Evolutionary conservation across 225 moss, liverwort and hornwort species (phyloP).

Genomic region (Physcomitrellopsis africana): DNA sequence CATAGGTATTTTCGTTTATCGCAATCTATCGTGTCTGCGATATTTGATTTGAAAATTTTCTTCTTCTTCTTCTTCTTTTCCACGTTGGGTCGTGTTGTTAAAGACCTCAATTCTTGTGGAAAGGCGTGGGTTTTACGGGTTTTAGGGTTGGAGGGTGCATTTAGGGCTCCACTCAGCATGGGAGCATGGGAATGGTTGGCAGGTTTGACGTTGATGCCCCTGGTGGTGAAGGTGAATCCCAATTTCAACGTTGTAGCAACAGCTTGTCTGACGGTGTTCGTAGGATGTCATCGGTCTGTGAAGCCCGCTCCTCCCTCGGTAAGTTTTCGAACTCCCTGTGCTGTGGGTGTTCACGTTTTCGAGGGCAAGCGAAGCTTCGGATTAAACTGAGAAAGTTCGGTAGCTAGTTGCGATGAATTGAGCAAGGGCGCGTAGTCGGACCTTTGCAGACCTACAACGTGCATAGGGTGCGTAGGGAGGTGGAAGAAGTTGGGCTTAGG

Average conservation of each 20-base stretch:
- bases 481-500: not conserved
- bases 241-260: slow-evolving; percentile 98
- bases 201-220: slow-evolving; percentile 91
- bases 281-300: slow-evolving; percentile 97
- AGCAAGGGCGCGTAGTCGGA: not conserved
- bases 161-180: slow-evolving; percentile 15
- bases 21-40: too few relatives aligned
- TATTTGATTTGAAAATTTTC: not conserved
- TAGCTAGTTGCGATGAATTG: not conserved
- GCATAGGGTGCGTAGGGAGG: not conserved
- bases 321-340: slow-evolving; percentile 29
- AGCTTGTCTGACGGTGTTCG: slow-evolving; percentile 92
- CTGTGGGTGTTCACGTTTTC: not conserved
- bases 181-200: slow-evolving; percentile 29
- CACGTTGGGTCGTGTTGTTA: not conserved
- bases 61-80: not conserved
- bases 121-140: not conserved
- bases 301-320: slow-evolving; percentile 96
- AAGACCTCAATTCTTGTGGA: not conserved
- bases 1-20: slow-evolving; percentile 40
- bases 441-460: not conserved
- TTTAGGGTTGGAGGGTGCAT: slow-evolving; percentile 42
- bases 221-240: slow-evolving; percentile 90
- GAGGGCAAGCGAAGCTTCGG: not conserved
- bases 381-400: not conserved